Evolutionary conservation across 2,329 filamentous ascomycete genomes (phyloP), one percentile per base, ranked within the genome.

Genomic region (Fusarium camptoceras): DNA sequence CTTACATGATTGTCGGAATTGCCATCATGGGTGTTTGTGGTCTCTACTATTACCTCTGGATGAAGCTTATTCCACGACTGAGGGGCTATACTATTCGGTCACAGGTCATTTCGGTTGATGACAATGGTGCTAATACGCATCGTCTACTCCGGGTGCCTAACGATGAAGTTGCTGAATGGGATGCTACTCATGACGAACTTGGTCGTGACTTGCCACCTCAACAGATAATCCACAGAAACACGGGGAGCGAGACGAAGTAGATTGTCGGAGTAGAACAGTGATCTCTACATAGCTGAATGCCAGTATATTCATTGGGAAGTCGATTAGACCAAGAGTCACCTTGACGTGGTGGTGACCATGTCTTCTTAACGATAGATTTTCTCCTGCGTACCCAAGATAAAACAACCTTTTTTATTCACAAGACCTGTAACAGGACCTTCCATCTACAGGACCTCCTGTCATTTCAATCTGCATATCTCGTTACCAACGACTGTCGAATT

Each of bases 21-120:
- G 47, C 27, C 7, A 49, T 49, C 11, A 22, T 49, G 47, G 65
- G 82, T 5, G 8, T 83, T 0, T 91, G 88, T 59, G 85, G 76
- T 0, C 30, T 87, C 1, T 91, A 91, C 76, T 91, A 91, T 68
- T 78, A 82, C 10, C 58, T 84, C 10, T 91, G 88, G 87, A 86
- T 91, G 66, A 81, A 85, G 48, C 25, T 86, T 2, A 66, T 91
- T 0, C 89, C 89, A 0, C 82, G 80, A 28, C 82, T 81, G 67
- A 80, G 82, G n/a, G 79, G 82, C 0, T 91, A 91, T 68, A 73
- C 78, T 10, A 83, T 90, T 42, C 83, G 88, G 1, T 85, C 89
- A 16, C 85, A 89, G 30, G 76, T 89, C 3, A 58, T 89, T 2
- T 76, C 82, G 0, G 77, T 89, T 9, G 70, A 72, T 9, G 63